phyloP scores from a whole-genome alignment of 192 early-diverging fungal species.

The Borealophlyctis nickersoniae region DNA sequence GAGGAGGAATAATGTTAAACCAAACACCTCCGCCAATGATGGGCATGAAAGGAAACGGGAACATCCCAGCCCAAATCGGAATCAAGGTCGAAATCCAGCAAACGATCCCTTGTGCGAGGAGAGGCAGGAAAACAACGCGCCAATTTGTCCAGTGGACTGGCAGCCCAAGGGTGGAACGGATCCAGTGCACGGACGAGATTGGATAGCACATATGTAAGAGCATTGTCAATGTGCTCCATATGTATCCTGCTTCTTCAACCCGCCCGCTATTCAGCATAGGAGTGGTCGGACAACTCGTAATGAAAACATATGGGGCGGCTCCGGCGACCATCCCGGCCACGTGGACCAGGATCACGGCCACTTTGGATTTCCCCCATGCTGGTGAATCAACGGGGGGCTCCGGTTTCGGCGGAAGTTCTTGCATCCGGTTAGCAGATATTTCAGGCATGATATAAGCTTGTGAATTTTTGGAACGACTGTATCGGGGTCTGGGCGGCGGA shows the following conservation, averaged over 20 bases:
- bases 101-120: neutral
- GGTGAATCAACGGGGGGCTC: too few relatives aligned
- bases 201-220: neutral
- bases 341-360: too few relatives aligned
- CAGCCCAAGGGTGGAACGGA: neutral
- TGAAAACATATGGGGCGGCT: too few relatives aligned
- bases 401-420: too few relatives aligned
- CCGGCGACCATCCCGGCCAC: too few relatives aligned
- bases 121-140: neutral
- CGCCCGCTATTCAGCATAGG: too few relatives aligned
- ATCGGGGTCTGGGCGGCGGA: too few relatives aligned
- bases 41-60: neutral
- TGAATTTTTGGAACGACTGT: too few relatives aligned
- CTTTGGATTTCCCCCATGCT: too few relatives aligned
- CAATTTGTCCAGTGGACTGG: neutral
- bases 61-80: neutral
- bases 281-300: too few relatives aligned
- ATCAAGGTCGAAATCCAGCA: neutral
- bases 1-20: neutral
- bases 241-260: neutral
- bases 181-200: neutral
- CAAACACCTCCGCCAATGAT: neutral
- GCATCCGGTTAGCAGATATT: too few relatives aligned
- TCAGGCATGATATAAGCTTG: too few relatives aligned
- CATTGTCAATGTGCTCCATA: neutral